Evolutionary conservation across 1,139 yeast genomes (phyloP), one percentile per base, ranked within the genome.

Genomic region (Pichia sp.): DNA sequence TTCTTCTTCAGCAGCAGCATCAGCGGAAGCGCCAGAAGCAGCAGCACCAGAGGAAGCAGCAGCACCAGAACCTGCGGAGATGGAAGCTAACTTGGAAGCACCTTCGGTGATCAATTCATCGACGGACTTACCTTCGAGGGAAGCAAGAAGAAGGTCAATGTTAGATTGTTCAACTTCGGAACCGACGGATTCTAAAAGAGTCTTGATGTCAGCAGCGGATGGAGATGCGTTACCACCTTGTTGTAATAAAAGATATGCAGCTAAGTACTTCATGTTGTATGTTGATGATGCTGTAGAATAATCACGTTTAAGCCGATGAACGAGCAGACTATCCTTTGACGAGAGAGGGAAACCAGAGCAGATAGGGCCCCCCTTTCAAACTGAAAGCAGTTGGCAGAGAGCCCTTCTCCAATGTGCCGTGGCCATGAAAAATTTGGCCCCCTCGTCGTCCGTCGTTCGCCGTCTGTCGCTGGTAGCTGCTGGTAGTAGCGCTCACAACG

Each of bases 1-100:
- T 58, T 67, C 91, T 50, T 68, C 94, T 47, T 68, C 94, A 51
- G 72, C 94, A 44, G 67, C 83, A 47, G 63, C 80, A 50, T 72
- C 86, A 50, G 72, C 81, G 58, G 68, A 85, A 58, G 66, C 78
- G 58, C 70, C 74, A 56, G 79, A 74, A 56, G 80, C 77, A 58
- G 80, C 79, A 25, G 8, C 79, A 62, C 74, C 77, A 58, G 71
- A 77, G 61, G 72, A 73, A 60, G 84, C 73, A 56, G 85, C 75
- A 63, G 88, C 88, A 62, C 95, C 88, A 72, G 91, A 96, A 69
- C 95, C 98, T 64, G 96, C 63, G 71, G 98, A 97, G 54, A 88
- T 95, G 52, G 96, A 75, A 56, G 97, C 88, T 64, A 91, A 83
- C 77, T 91, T 91, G 69, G 78, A 71, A 67, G 84, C 72, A 76